Base-by-base conservation (phyloP, 2,329 filamentous ascomycete species). In the Venturia asperata region DNA sequence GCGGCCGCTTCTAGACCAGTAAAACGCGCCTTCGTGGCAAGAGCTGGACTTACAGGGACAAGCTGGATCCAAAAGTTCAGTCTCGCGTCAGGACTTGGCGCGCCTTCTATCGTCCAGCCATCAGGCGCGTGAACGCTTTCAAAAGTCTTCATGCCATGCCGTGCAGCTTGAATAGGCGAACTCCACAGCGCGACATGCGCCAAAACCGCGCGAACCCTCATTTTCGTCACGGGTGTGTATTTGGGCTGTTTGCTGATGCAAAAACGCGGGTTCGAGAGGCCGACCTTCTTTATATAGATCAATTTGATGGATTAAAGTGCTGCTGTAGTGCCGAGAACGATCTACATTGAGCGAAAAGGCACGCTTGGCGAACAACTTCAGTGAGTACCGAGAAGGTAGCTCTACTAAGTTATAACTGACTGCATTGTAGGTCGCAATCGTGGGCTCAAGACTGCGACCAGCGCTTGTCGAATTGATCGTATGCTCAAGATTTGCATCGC, bases 51-150 rank as follows among this genome's bases (percentile, higher is more conserved):
- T 37, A 67, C 65, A 43, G 34, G 27, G 24, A 19, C 60, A 30
- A 67, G 34, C 37, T 58, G 65, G 41, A 67, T 64, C 5, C 66
- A 39, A n/a, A 67, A 67, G 19, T 45, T 4, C 42, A 67, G 7
- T 21, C 34, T 42, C 17, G 64, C 10, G 37, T 37, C 47, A n/a
- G 60, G 5, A 43, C 21, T 15, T 15, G 61, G 64, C n/a, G 30
- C 43, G 10, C 42, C 58, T 39, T 34, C 47, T 15, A 37, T 0
- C 13, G 24, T n/a, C 64, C 64, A 66, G 34, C 64, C 64, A 5
- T 21, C n/a, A 13, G 64, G 64, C 13, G 39, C 61, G 19, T 17
- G 1, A 11, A 65, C 10, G 19, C 52, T 64, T 21, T 65, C 64
- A 24, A 65, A 65, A 9, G 41, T 39, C 43, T 65, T 37, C 52